phyloP scores from a whole-genome alignment of 139 green algal genomes.

The Gonium pectorale region DNA sequence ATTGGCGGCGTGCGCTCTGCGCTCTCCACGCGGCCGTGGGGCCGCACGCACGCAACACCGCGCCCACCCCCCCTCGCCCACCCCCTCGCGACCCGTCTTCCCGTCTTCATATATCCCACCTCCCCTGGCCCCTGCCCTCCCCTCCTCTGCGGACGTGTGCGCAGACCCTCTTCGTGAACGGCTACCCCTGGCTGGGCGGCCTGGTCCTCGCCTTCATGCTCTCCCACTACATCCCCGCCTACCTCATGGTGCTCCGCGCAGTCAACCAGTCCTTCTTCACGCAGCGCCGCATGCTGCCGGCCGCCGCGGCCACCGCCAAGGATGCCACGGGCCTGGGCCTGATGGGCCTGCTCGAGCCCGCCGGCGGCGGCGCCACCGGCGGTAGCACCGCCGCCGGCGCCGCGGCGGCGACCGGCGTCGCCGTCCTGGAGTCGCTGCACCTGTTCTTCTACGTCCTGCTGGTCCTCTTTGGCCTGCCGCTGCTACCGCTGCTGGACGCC shows the following conservation, averaged over 20 bases:
- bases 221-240: background rate
- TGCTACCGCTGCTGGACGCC: background rate
- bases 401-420: background rate
- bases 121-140: too few species aligned
- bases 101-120: too few species aligned
- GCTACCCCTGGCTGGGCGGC: background rate
- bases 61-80: too few species aligned
- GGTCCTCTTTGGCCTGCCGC: background rate
- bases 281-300: background rate
- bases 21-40: too few species aligned
- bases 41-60: too few species aligned
- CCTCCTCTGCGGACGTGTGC: too few species aligned
- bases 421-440: background rate
- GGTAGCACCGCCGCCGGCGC: background rate
- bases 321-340: too few species aligned
- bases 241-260: background rate
- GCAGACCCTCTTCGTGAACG: background rate
- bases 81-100: too few species aligned
- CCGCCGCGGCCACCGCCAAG: background rate
- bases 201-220: background rate
- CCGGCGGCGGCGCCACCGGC: background rate
- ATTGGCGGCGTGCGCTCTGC: too few species aligned
- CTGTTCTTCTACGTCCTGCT: conserved; percentile 10
- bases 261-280: background rate
- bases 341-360: background rate